Conservation (phyloP, 306 rosid species). For the Quillaja saponaria region DNA sequence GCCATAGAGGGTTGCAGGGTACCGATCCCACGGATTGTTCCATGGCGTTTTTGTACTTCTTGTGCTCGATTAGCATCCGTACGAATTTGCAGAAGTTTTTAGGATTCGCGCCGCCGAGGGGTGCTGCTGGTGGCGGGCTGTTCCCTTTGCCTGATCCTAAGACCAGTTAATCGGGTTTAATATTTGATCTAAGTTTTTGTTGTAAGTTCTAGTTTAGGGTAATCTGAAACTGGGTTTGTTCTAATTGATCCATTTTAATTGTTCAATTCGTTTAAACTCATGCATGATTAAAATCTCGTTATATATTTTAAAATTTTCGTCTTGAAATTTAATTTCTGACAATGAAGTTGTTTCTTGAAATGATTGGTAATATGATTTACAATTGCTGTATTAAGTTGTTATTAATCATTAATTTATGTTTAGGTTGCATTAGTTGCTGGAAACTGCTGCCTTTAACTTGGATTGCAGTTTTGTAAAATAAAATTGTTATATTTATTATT, state of each 20-base stretch:
- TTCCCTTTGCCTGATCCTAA: constrained; percentile 98
- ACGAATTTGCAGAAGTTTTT: constrained; percentile 95
- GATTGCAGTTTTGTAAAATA: neutral
- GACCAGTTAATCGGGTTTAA: constrained; percentile 59
- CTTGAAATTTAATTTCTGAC: too few relatives aligned
- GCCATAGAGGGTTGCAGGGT: constrained; percentile 91
- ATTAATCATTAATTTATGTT: neutral
- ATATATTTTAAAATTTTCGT: too few relatives aligned
- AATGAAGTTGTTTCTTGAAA: neutral
- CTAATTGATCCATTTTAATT: constrained; percentile 21
- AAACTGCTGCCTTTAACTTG: neutral
- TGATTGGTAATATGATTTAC: neutral
- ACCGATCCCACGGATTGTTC: constrained; percentile 89
- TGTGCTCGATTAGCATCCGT: constrained; percentile 90
- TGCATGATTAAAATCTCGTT: too few relatives aligned
- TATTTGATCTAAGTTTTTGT: constrained; percentile 7
- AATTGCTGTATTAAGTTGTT: neutral
- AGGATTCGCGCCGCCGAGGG: constrained; percentile 93
- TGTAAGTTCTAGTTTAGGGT: constrained; percentile 28
- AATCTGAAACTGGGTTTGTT: constrained; percentile 32
- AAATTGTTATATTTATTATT: neutral
- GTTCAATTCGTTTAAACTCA: constrained; percentile 29
- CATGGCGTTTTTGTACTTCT: constrained; percentile 92
- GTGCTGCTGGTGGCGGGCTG: constrained; percentile 73
- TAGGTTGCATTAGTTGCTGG: neutral